phyloP scores from a whole-genome alignment of 2,329 filamentous ascomycete genomes.

The Graphilbum fragrans region DNA sequence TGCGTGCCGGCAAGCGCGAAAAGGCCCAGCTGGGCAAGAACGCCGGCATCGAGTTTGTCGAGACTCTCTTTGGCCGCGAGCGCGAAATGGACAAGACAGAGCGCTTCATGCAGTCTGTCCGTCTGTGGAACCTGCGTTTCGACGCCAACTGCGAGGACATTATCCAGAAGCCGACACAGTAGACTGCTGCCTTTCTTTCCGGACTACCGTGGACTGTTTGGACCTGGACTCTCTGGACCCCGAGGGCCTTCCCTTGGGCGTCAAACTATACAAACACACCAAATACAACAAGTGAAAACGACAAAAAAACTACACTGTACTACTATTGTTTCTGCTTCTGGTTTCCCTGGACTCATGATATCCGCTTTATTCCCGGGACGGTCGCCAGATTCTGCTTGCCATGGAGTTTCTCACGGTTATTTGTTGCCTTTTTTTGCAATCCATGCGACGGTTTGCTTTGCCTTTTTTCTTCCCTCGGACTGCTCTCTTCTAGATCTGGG shows the following conservation, averaged over 20 bases:
- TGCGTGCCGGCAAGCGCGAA: conserved; percentile 69
- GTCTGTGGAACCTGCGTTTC: conserved; percentile 85
- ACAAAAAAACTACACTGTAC: conserved; percentile 1
- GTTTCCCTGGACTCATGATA: no score
- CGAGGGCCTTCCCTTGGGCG: background rate
- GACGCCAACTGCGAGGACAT: conserved; percentile 94
- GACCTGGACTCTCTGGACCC: background rate
- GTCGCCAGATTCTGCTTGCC: background rate
- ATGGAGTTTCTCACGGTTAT: conserved; percentile 5
- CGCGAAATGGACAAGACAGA: conserved; percentile 82
- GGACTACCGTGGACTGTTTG: background rate
- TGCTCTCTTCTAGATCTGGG: background rate
- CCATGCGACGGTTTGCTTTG: background rate
- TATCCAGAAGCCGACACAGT: conserved; percentile 48
- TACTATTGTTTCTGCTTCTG: no score
- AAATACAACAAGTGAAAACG: conserved; percentile 1
- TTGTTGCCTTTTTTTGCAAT: background rate
- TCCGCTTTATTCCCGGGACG: no score
- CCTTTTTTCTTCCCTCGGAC: background rate
- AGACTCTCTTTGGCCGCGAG: conserved; percentile 88
- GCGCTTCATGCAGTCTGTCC: conserved; percentile 80
- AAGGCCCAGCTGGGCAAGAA: conserved; percentile 74
- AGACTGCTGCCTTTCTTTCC: background rate
- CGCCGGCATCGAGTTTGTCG: conserved; percentile 88
- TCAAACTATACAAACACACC: background rate